Base-by-base conservation (phyloP, 192 early-diverging fungal genomes). In the Piromyces finnis region DNA sequence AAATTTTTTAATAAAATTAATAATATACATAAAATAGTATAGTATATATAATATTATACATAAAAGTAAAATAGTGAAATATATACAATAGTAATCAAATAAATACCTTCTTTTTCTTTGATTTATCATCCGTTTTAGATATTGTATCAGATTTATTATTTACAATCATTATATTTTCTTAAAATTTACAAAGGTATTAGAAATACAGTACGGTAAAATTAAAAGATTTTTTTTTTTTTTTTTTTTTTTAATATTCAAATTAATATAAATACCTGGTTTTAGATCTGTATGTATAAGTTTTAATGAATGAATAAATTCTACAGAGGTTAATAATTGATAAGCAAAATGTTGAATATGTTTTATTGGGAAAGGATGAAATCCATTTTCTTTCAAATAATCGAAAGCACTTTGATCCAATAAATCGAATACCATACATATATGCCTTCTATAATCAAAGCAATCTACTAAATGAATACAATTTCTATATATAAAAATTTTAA, bases 401-500 rank as follows among this genome's bases (percentile, higher is more conserved):
- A 95, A 99, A 29, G 98, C 88, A 80, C 92, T 93, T 39, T 92
- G 90, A 13, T 91, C 91, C 17, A 97, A 87, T 77, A 97, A 89
- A 30, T 95, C 94, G 90, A 99, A 99, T 37, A 98, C 95, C 95
- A 99, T 99, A 87, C 97, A 99, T 14, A 94, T 92, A 88, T 99
- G 97, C 84, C 94, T 94, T 80, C 90, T 89, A 84, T 94, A 89
- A 83, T 96, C 95, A 87, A 99, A 98, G 77, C 85, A 89, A 80
- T 93, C 90, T 32, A 89, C 83, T 77, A 98, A 84, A 81, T 95
- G 95, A 81, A 99, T 93, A 86, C 97, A 99, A 84, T 92, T 92
- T 83, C 94, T 94, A 26, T 17, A 79, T 27, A 35, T 77, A 82
- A 22, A 77, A 39, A 27, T 28, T 18, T 77, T 17, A 29, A 79